These are phyloP conservation scores for Cystobasidium pallidum DNA, from an alignment of 1,284 basidiomycete genomes.

Conservation along the genomic window DNA sequence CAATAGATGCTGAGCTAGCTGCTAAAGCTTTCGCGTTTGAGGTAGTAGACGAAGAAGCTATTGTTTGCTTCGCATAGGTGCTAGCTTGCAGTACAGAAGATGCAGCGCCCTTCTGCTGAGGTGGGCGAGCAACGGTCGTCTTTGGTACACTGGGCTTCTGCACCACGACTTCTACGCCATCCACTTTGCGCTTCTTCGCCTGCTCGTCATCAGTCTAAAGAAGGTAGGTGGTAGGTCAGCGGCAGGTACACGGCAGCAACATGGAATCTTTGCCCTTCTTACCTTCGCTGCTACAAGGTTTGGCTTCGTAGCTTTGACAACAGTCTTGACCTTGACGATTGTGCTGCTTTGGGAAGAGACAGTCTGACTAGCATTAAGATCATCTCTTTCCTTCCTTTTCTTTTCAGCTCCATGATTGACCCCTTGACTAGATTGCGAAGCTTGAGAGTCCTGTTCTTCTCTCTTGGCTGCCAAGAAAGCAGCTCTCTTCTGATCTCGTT, in stretches of 20 bases:
- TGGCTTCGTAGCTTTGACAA: slow-evolving; percentile 46
- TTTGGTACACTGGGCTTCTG: slow-evolving; percentile 27
- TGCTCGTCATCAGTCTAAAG: slow-evolving; percentile 54
- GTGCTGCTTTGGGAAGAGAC: slow-evolving; percentile 16
- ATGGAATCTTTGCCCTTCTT: neutral
- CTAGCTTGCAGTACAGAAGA: slow-evolving; percentile 22
- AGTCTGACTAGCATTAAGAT: slow-evolving; percentile 25
- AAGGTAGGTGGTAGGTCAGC: slow-evolving; percentile 5
- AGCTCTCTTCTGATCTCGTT: slow-evolving; percentile 74
- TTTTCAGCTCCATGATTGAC: slow-evolving; percentile 53
- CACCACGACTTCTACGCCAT: slow-evolving; percentile 43
- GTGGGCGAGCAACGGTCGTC: slow-evolving; percentile 38
- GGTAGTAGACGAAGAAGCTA: slow-evolving; percentile 7
- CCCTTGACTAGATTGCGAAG: slow-evolving; percentile 58
- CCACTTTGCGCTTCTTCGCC: slow-evolving; percentile 58
- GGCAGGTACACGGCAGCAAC: neutral
- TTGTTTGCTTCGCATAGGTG: slow-evolving; percentile 1
- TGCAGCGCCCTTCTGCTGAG: slow-evolving; percentile 9
- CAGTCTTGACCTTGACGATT: slow-evolving; percentile 42
- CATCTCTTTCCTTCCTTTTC: slow-evolving; percentile 50
- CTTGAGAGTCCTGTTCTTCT: slow-evolving; percentile 62
- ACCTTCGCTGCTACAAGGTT: slow-evolving; percentile 53
- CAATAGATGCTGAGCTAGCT: slow-evolving; percentile 21
- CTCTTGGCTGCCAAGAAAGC: slow-evolving; percentile 76
- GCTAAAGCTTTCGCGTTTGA: slow-evolving; percentile 40